phyloP scores from a whole-genome alignment of 2,329 filamentous ascomycete species.

The Lomentospora prolificans region DNA sequence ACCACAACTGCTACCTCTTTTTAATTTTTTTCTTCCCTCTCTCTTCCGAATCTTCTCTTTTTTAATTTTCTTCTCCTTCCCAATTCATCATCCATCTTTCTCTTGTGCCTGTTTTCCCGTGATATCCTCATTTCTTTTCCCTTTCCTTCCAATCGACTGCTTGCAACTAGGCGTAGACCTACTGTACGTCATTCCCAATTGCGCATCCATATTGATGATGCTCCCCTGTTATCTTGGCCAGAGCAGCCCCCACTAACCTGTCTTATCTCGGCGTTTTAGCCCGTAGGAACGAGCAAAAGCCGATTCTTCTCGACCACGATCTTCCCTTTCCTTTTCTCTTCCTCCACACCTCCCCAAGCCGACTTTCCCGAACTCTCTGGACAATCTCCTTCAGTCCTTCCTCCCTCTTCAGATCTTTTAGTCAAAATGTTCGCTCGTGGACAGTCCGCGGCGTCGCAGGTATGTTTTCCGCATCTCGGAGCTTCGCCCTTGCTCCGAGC shows the following conservation, averaged over 20 bases:
- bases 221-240: neutral
- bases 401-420: conserved; percentile 11
- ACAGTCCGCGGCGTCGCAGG: conserved; percentile 47
- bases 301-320: conserved; percentile 1
- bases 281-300: neutral
- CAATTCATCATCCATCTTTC: neutral
- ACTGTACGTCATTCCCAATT: neutral
- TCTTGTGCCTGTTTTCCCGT: neutral
- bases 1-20: neutral
- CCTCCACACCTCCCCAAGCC: conserved; percentile 9
- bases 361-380: neutral
- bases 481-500: conserved; percentile 27
- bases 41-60: conserved; percentile 1
- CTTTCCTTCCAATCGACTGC: neutral
- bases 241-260: neutral
- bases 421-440: conserved; percentile 48
- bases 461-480: conserved; percentile 26
- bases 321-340: conserved; percentile 10
- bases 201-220: neutral
- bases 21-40: conserved; percentile 1
- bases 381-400: conserved; percentile 8
- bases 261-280: conserved; percentile 1
- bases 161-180: neutral
- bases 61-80: neutral
- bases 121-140: conserved; percentile 4